A percentile compares a stretch with the other conserved stretches of the same genome.
Evolutionary conservation across 306 rosid genomes (phyloP).

Genomic region (Geum urbanum): DNA sequence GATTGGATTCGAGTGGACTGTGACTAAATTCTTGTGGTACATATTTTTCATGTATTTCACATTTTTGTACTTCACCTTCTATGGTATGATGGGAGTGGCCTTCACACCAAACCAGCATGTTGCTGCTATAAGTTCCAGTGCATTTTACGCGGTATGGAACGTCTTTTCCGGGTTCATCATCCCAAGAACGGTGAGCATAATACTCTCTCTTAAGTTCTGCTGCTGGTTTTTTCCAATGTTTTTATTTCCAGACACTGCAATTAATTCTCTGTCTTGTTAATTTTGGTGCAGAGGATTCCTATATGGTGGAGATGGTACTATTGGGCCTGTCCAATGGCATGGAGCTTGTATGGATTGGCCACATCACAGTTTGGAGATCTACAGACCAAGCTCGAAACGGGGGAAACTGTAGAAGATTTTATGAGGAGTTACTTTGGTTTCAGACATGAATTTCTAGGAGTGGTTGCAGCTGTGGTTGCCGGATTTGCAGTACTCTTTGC

Average conservation of each 20-base stretch:
- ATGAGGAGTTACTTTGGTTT: constrained; percentile 18
- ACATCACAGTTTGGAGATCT: constrained; percentile 56
- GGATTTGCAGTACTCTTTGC: constrained; percentile 19
- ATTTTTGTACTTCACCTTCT: constrained; percentile 44
- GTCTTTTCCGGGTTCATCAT: constrained; percentile 43
- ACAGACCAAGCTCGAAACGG: constrained; percentile 1
- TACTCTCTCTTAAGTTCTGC: background rate
- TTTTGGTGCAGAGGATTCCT: constrained; percentile 43
- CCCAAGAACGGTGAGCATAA: constrained; percentile 40
- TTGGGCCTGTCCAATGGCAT: constrained; percentile 49
- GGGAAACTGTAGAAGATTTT: constrained; percentile 17
- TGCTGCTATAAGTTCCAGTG: constrained; percentile 19
- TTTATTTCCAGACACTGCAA: background rate
- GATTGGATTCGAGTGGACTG: constrained; percentile 49
- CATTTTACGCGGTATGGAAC: constrained; percentile 35
- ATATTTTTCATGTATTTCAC: constrained; percentile 43
- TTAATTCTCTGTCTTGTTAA: background rate
- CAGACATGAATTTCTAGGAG: constrained; percentile 20
- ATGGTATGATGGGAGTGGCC: constrained; percentile 52
- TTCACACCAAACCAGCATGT: constrained; percentile 37
- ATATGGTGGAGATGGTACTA: constrained; percentile 62
- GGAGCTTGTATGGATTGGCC: constrained; percentile 63
- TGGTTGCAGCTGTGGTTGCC: constrained; percentile 15
- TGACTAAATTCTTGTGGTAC: constrained; percentile 35
- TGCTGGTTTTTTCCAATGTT: background rate